Conservation (phyloP, 208 protist genomes). For the Vickermania ingenoplastis region DNA sequence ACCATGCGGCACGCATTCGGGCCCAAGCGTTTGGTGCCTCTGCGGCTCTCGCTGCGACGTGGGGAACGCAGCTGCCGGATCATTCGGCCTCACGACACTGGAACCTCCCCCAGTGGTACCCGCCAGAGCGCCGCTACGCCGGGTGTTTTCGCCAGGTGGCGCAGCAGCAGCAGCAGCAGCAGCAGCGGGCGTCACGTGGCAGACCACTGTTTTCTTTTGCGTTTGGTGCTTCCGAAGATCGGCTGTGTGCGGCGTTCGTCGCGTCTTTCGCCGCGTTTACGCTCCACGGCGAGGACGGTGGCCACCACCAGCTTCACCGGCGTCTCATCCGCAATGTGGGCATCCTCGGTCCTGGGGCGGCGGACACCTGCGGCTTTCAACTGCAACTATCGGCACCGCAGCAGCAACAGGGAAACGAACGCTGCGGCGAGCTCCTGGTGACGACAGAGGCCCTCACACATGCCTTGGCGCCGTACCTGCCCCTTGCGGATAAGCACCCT, state of each 20-base stretch:
- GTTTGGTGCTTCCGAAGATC: constrained; percentile 37
- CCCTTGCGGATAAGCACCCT: not conserved
- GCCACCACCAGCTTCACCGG: constrained; percentile 46
- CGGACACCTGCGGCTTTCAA: not conserved
- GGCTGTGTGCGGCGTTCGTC: constrained; percentile 61
- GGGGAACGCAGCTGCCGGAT: no score
- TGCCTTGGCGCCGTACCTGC: not conserved
- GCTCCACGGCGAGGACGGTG: constrained; percentile 54
- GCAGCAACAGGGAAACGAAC: not conserved
- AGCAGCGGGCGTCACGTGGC: not conserved
- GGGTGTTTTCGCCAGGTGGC: not conserved
- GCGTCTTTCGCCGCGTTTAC: constrained; percentile 59
- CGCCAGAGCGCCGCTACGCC: constrained; percentile 10
- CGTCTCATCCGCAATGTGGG: constrained; percentile 46
- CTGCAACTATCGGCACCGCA: not conserved
- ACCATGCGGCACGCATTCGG: not conserved
- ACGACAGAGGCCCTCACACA: not conserved
- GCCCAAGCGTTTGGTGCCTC: not conserved
- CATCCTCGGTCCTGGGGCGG: constrained; percentile 9
- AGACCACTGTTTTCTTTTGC: not conserved
- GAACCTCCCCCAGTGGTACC: constrained; percentile 21
- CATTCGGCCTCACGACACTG: not conserved
- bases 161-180: not conserved
- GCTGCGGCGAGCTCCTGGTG: not conserved
- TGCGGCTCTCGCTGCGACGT: not conserved